These are phyloP conservation scores for Polychaeton citri DNA, from an alignment of 2,329 filamentous ascomycete genomes.

Conservation along the genomic window DNA sequence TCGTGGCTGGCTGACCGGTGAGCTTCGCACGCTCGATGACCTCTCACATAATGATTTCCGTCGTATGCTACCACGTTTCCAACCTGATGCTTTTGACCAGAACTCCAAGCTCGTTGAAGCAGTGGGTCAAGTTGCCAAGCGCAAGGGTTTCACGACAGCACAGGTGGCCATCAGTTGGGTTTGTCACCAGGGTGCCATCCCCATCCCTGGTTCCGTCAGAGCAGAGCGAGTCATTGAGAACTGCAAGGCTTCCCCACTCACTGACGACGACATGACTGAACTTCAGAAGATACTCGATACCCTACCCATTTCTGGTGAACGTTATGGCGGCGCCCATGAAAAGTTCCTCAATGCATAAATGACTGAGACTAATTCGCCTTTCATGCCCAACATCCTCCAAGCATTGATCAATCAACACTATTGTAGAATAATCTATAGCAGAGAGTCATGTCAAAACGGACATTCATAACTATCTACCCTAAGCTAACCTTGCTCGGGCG, in stretches of 20 bases:
- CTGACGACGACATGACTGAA: constrained; percentile 38
- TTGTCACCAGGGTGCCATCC: constrained; percentile 43
- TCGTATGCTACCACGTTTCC: constrained; percentile 44
- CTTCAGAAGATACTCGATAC: constrained; percentile 27
- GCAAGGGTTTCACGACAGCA: constrained; percentile 45
- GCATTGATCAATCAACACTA: too few relatives aligned
- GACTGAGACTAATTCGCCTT: too few relatives aligned
- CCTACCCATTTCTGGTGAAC: neutral
- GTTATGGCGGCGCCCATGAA: too few relatives aligned
- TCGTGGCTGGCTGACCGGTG: constrained; percentile 40
- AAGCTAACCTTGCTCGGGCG: too few relatives aligned
- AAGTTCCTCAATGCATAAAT: too few relatives aligned
- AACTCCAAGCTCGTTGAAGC: constrained; percentile 51
- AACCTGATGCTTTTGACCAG: constrained; percentile 47
- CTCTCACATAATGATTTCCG: constrained; percentile 37
- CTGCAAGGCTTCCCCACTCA: constrained; percentile 35
- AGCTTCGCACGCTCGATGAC: constrained; percentile 36
- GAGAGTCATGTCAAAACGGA: too few relatives aligned
- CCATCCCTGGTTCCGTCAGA: constrained; percentile 52
- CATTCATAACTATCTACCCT: too few relatives aligned
- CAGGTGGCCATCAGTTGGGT: constrained; percentile 59
- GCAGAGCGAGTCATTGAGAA: constrained; percentile 49
- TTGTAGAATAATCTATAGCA: too few relatives aligned
- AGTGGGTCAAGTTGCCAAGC: constrained; percentile 45
- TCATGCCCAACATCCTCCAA: too few relatives aligned